These are phyloP conservation scores for Aspergillus conjunctus DNA, from an alignment of 495 filamentous ascomycete species.

Conservation along the genomic window DNA sequence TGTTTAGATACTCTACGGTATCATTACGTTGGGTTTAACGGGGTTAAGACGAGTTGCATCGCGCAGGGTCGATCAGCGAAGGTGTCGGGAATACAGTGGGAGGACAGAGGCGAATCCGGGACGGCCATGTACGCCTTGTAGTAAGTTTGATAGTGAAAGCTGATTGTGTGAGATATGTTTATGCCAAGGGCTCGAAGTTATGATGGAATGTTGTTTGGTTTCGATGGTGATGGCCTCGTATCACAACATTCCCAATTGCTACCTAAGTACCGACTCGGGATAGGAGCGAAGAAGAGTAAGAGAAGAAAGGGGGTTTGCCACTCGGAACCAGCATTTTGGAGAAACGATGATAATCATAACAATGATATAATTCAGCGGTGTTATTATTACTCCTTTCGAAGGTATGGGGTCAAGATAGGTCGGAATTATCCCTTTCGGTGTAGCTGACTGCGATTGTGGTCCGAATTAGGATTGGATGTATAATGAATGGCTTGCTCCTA, in stretches of 20 bases:
- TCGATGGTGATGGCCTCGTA: not conserved
- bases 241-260: slow-evolving; percentile 4
- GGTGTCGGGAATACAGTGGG: not conserved
- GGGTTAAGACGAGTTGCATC: slow-evolving; percentile 2
- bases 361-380: too few species aligned
- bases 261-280: not conserved
- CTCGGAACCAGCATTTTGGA: not conserved
- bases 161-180: not conserved
- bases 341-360: not conserved
- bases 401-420: not conserved
- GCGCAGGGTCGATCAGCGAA: slow-evolving; percentile 8
- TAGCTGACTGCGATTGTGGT: not conserved
- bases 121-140: too few species aligned
- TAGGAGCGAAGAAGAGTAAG: not conserved
- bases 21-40: not conserved
- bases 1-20: not conserved
- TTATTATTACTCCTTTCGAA: too few species aligned
- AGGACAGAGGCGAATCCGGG: too few species aligned
- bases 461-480: not conserved
- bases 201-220: not conserved
- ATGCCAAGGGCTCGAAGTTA: not conserved
- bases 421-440: not conserved
- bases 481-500: not conserved
- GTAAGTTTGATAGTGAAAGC: not conserved
- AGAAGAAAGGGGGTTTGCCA: not conserved